Conservation (phyloP, 176 grass and related monocot genomes). For the Carex kokanica region DNA sequence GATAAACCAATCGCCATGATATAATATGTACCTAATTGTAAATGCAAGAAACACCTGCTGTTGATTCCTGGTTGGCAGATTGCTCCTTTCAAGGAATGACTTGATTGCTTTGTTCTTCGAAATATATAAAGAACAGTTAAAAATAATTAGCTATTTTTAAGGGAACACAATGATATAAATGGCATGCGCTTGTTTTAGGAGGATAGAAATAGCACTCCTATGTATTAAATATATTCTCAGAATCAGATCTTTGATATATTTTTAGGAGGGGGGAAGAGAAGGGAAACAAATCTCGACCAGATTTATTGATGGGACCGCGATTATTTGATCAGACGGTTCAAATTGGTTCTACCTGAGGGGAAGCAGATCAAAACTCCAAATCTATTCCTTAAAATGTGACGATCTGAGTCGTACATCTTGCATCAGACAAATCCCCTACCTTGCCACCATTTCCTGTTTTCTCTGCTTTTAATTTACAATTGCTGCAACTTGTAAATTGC, state of each 20-base stretch:
- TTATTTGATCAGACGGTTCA: too few species aligned
- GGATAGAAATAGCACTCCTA: background rate
- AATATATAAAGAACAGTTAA: background rate
- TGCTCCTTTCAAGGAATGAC: background rate
- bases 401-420: too few species aligned
- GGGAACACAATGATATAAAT: background rate
- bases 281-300: background rate
- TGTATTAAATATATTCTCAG: background rate
- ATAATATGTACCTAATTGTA: background rate
- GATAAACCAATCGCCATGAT: background rate
- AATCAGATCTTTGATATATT: background rate
- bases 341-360: too few species aligned
- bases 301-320: too few species aligned
- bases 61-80: background rate
- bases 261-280: background rate
- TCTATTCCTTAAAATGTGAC: too few species aligned
- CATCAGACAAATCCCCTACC: too few species aligned
- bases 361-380: too few species aligned
- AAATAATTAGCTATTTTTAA: constrained; percentile 7
- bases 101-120: background rate
- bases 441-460: too few species aligned
- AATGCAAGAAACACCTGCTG: background rate
- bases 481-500: too few species aligned
- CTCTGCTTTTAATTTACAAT: too few species aligned
- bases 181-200: background rate